Percentiles rank a stretch among this genome's conserved stretches.
These are phyloP conservation scores for Encephalitozoon hellem DNA, from an alignment of 371 early-diverging fungal species.

Conservation along the genomic window DNA sequence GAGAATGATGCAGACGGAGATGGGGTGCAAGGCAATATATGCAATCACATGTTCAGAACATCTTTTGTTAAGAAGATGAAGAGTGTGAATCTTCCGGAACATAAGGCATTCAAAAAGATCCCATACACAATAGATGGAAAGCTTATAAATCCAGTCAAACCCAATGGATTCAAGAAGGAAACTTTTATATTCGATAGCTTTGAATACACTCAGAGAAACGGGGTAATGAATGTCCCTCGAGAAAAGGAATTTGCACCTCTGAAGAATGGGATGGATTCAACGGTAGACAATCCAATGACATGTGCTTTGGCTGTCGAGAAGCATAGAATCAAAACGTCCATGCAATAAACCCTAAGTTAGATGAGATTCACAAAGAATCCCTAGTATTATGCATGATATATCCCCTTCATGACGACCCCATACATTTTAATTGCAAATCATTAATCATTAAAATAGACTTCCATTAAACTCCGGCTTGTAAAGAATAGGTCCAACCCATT, in stretches of 20 bases:
- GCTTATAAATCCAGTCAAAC: constrained; percentile 13
- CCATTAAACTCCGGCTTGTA: constrained; percentile 9
- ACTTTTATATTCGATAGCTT: constrained; percentile 61
- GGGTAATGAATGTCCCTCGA: constrained; percentile 50
- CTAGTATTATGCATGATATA: not conserved
- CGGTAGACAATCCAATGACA: constrained; percentile 42
- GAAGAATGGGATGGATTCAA: constrained; percentile 37
- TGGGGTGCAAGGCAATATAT: constrained; percentile 53
- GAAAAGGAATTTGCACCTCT: constrained; percentile 48
- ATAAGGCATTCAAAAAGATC: constrained; percentile 57
- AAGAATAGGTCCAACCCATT: constrained; percentile 48
- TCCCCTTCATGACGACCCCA: not conserved
- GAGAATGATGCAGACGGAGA: constrained; percentile 5
- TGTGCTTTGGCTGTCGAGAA: constrained; percentile 27
- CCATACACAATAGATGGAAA: constrained; percentile 22
- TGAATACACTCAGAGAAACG: constrained; percentile 41
- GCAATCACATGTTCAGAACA: constrained; percentile 53
- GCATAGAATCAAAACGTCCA: not conserved
- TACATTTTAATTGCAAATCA: too few species aligned
- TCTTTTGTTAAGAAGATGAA: constrained; percentile 45
- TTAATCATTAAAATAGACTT: not conserved
- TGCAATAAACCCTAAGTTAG: not conserved
- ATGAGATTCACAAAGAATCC: not conserved
- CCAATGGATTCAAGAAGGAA: constrained; percentile 58
- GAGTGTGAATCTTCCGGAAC: constrained; percentile 25